These are phyloP conservation scores for Trichoderma hamatum DNA, from an alignment of 2,329 filamentous ascomycete genomes.

Conservation along the genomic window DNA sequence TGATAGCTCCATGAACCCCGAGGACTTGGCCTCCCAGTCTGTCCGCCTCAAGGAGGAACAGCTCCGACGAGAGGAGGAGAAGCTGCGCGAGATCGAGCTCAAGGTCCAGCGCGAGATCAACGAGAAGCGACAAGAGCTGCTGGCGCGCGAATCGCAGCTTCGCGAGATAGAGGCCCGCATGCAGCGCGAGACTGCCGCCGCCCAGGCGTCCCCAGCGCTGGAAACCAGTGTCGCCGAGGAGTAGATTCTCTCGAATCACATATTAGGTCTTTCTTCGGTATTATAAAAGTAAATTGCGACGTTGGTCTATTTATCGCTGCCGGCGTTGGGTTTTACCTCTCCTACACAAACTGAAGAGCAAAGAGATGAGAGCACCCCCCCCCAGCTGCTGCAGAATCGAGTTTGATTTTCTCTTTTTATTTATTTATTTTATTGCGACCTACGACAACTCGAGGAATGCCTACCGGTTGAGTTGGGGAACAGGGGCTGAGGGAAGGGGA, in stretches of 20 bases:
- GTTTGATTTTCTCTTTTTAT: slow-evolving; percentile 39
- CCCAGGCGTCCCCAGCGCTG: slow-evolving; percentile 45
- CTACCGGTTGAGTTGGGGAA: slow-evolving; percentile 39
- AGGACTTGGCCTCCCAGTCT: slow-evolving; percentile 94
- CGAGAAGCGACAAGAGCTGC: slow-evolving; percentile 97
- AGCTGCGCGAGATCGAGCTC: slow-evolving; percentile 97
- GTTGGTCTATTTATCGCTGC: slow-evolving; percentile 51
- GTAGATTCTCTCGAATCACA: slow-evolving; percentile 42
- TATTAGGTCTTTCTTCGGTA: slow-evolving; percentile 40
- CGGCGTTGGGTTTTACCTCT: slow-evolving; percentile 53
- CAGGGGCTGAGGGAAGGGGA: slow-evolving; percentile 35
- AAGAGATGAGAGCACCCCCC: slow-evolving; percentile 47
- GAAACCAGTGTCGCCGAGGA: slow-evolving; percentile 61
- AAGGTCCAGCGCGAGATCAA: slow-evolving; percentile 99
- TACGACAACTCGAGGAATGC: slow-evolving; percentile 30
- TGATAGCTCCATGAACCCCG: slow-evolving; percentile 86
- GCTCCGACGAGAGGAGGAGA: slow-evolving; percentile 98
- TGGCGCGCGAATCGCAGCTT: slow-evolving; percentile 96
- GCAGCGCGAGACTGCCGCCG: slow-evolving; percentile 77
- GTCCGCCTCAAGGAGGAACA: slow-evolving; percentile 99
- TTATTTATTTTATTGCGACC: slow-evolving; percentile 33
- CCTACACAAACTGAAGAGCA: slow-evolving; percentile 47
- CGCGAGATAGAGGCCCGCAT: slow-evolving; percentile 98
- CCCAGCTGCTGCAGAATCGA: slow-evolving; percentile 44
- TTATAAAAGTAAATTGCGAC: slow-evolving; percentile 43